phyloP scores from a whole-genome alignment of 2,329 filamentous ascomycete genomes.

The Pestalotiopsis sp. region DNA sequence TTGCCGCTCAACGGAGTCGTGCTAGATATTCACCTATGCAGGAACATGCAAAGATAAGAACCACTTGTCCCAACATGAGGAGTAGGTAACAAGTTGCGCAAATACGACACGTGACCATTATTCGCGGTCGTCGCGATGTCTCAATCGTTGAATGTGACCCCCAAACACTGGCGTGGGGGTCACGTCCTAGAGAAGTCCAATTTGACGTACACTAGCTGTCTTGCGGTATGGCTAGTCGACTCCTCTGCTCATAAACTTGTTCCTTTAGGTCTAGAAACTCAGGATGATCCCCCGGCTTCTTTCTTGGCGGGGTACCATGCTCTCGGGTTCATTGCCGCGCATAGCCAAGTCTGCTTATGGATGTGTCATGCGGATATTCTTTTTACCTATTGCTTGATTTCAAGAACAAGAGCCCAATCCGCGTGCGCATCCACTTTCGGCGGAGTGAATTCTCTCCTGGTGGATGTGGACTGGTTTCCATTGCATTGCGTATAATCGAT shows the following conservation, averaged over 20 bases:
- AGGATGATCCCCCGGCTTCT: neutral
- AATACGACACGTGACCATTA: neutral
- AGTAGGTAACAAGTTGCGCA: neutral
- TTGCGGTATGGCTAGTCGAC: neutral
- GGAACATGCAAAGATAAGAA: neutral
- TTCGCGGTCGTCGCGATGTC: neutral
- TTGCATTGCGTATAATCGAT: constrained; percentile 19
- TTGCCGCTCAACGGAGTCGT: neutral
- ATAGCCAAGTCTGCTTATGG: neutral
- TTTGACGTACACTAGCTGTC: neutral
- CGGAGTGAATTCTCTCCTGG: constrained; percentile 17
- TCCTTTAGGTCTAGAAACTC: neutral
- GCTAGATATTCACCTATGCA: neutral
- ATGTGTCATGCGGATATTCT: neutral
- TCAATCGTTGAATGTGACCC: neutral
- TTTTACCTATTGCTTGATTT: neutral
- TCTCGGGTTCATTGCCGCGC: neutral
- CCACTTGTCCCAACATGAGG: neutral
- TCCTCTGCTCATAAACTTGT: neutral
- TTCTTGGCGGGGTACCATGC: neutral
- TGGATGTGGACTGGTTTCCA: neutral
- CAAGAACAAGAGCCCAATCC: constrained; percentile 22
- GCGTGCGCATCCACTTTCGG: constrained; percentile 12
- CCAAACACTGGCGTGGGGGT: neutral
- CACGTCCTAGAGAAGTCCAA: neutral